A percentile compares a stretch with the other conserved stretches of the same genome.
phyloP scores from a whole-genome alignment of 345 rosid species.

The Eucalyptus polybractea region DNA sequence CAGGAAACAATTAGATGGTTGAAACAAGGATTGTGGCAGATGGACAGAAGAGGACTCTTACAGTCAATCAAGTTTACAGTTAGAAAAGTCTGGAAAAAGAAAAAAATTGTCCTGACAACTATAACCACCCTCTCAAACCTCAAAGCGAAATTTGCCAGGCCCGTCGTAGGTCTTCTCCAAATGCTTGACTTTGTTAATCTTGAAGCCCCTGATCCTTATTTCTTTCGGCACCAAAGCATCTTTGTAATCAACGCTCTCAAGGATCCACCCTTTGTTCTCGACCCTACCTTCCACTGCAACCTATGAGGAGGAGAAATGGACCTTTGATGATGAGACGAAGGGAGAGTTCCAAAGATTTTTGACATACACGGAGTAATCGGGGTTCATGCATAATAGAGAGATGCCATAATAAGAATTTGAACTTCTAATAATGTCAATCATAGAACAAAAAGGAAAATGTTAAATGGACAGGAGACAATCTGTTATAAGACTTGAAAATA shows the following conservation, averaged over 20 bases:
- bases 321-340: not conserved
- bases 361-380: not conserved
- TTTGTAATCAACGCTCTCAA: conserved; percentile 58
- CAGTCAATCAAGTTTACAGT: not conserved
- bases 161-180: conserved; percentile 39
- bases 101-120: not conserved
- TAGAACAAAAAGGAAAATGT: not conserved
- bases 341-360: not conserved
- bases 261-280: conserved; percentile 73
- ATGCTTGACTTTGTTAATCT: conserved; percentile 51
- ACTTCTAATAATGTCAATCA: not conserved
- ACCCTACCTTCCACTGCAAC: conserved; percentile 52
- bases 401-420: not conserved
- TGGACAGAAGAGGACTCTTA: not conserved
- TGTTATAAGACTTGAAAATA: not conserved
- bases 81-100: not conserved
- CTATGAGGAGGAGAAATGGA: conserved; percentile 9
- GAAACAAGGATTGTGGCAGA: not conserved
- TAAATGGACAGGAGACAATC: not conserved
- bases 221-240: conserved; percentile 64
- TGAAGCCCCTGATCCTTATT: conserved; percentile 69
- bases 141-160: conserved; percentile 37
- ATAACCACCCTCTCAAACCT: conserved; percentile 8
- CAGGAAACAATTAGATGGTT: not conserved
- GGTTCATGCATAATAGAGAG: not conserved